phyloP scores from a whole-genome alignment of 1,139 yeast genomes.

The Saccharomycopsis crataegensis region DNA sequence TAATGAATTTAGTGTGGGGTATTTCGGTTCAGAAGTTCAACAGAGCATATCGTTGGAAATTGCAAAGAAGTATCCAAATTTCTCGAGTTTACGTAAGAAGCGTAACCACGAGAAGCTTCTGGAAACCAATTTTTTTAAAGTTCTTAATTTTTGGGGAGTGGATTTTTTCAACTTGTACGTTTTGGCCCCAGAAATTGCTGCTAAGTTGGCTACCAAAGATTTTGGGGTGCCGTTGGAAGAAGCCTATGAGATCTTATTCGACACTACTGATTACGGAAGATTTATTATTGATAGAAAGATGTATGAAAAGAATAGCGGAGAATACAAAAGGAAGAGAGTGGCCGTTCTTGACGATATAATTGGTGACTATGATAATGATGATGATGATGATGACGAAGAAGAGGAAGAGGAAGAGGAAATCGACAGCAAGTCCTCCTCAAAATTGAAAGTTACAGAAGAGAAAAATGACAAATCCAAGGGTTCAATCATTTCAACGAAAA shows the following conservation, averaged over 20 bases:
- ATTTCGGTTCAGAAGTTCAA: constrained; percentile 53
- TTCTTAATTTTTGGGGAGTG: constrained; percentile 54
- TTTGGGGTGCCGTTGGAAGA: constrained; percentile 31
- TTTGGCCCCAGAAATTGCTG: constrained; percentile 55
- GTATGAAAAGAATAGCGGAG: not conserved
- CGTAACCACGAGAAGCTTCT: constrained; percentile 25
- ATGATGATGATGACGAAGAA: not conserved
- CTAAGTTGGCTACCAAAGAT: constrained; percentile 45
- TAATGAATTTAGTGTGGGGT: constrained; percentile 49
- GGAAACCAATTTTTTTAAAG: constrained; percentile 29
- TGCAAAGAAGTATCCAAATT: constrained; percentile 24
- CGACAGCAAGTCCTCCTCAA: too few relatives aligned
- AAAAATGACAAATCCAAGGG: not conserved
- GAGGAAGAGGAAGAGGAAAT: not conserved
- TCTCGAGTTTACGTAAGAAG: constrained; percentile 23
- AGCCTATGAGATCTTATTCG: constrained; percentile 40
- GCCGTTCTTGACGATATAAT: not conserved
- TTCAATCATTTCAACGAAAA: not conserved
- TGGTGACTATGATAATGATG: not conserved
- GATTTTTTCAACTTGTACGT: constrained; percentile 51
- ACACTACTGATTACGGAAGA: constrained; percentile 51
- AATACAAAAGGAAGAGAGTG: not conserved
- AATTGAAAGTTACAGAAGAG: not conserved
- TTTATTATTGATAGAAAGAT: constrained; percentile 27
- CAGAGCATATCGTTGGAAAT: constrained; percentile 39